Base-by-base conservation (phyloP, 2,329 filamentous ascomycete species). In the Aurifilum marmelostoma region DNA sequence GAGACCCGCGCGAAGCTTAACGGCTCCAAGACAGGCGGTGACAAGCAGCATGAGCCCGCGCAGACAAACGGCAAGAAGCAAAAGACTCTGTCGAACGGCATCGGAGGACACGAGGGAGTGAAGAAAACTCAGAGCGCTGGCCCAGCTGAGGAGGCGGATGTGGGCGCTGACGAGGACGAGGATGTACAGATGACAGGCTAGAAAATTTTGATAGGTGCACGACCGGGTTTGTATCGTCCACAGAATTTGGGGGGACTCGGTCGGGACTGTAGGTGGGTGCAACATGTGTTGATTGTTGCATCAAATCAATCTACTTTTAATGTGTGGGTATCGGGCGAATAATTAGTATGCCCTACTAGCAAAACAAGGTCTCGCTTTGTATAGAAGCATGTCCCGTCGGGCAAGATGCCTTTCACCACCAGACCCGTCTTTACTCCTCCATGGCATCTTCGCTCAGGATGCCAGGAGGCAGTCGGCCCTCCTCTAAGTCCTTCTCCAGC, bases 401-500 rank as follows among this genome's bases (percentile, higher is more conserved):
- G 14, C 12, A 16, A n/a, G 16, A n/a, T 24, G 12, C 8, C 47
- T 32, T 52, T 8, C 84, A 89, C 81, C 43, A n/a, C 8, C 43
- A 47, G 43, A 9, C 90, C 91, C 78, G 84, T 89, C 52, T 69
- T 79, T 34, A 90, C 75, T 90, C 87, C 79, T 90, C 87, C 88
- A 90, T 91, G 18, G 79, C 81, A 73, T 86, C 85, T 54, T 82
- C 84, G 60, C 83, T 83, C 47, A 81, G 76, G 41, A 89, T 86
- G 37, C 89, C 92, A 43, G 87, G 85, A 2, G 95, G 95, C 79
- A 98, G 85, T 76, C 92, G 85, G 1, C 96, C 96, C 79, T 98
- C 95, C 72, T 92, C 92, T 73, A 98, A 82, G 80, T 96, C 93
- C 83, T 95, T 97, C 83, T 99, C 96, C 77, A 99, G 79, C 73